Conservation (phyloP, 257 asterid genomes). For the Solanum habrochaites region DNA sequence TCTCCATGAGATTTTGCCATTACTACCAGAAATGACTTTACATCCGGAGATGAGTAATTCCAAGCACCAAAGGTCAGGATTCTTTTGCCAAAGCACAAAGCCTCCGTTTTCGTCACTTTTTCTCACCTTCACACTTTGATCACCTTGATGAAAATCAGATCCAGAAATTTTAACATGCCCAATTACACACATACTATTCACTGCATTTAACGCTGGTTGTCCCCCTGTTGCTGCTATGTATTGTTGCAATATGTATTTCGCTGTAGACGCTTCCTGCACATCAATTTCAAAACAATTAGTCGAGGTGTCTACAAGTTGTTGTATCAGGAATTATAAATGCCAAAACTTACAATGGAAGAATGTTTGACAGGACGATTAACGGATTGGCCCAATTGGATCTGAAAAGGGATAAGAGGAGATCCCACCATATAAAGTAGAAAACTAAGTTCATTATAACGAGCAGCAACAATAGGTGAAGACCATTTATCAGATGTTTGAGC, state of each 20-base stretch:
- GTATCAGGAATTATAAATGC: not conserved
- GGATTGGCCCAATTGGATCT: conserved; percentile 41
- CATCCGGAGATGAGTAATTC: conserved; percentile 74
- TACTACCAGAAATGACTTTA: conserved; percentile 85
- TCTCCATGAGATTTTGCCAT: conserved; percentile 67
- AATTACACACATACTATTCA: conserved; percentile 69
- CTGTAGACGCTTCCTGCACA: conserved; percentile 84
- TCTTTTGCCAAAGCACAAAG: conserved; percentile 85
- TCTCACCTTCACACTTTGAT: conserved; percentile 49
- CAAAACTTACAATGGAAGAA: conserved; percentile 55
- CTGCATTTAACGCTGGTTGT: conserved; percentile 58
- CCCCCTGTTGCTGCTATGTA: conserved; percentile 90
- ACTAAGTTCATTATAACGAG: conserved; percentile 68
- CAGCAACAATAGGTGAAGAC: conserved; percentile 74
- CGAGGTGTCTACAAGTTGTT: not conserved
- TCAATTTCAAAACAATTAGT: not conserved
- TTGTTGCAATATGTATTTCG: conserved; percentile 77
- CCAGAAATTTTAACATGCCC: conserved; percentile 70
- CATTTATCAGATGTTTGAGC: conserved; percentile 79
- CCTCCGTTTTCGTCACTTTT: conserved; percentile 75
- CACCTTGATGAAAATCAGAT: conserved; percentile 84
- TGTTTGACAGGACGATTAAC: conserved; percentile 56
- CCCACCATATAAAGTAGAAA: conserved; percentile 64
- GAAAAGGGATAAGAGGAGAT: conserved; percentile 74
- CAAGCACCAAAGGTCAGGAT: conserved; percentile 74